Evolutionary conservation across 2,329 filamentous ascomycete genomes (phyloP), one percentile per base, ranked within the genome.

Genomic region (Aspergillus transmontanensis): DNA sequence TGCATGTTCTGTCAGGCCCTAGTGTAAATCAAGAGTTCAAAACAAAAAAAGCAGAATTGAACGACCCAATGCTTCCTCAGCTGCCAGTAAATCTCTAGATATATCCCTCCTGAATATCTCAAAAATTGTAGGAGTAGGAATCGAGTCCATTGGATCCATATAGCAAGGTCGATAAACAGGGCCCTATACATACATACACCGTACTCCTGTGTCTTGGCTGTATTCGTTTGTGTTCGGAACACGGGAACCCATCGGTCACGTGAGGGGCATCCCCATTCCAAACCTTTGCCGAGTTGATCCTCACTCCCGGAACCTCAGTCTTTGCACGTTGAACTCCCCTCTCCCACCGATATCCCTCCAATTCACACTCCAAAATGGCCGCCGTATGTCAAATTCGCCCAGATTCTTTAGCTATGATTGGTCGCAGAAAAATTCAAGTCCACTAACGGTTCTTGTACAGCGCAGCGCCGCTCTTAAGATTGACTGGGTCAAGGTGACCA

Each of bases 391-490:
- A 61, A 62, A 64, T 46, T 6, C 57, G 50, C 11, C 53, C 34
- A 41, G 28, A 7, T 34, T 4, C 19, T 36, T 46, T 32, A 21
- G 30, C 54, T 36, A 41, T 26, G 19, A 12, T 55, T 30, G 59
- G 41, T 59, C 41, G 26, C 23, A 14, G 43, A 12, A 57, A 46
- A 58, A 63, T 58, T 64, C 26, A 21, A 51, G 23, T 28, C 57
- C 67, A 68, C 70, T 73, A 71, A 72, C 70, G 48, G 50, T 64
- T 46, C 34, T 62, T 57, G 69, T 66, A 75, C 75, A 98, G 94
- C 91, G 93, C 88, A 97, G 93, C 88, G 94, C 94, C 86, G 94
- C 94, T 83, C 89, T 96, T 84, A 99, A 98, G 89, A 89, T 99
- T 87, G 95, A 99, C 90, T 99, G 95, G 95, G 89, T 89, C 84